Evolutionary conservation across 768 basidiomycete species (phyloP).

Genomic region (Lactarius deliciosus): DNA sequence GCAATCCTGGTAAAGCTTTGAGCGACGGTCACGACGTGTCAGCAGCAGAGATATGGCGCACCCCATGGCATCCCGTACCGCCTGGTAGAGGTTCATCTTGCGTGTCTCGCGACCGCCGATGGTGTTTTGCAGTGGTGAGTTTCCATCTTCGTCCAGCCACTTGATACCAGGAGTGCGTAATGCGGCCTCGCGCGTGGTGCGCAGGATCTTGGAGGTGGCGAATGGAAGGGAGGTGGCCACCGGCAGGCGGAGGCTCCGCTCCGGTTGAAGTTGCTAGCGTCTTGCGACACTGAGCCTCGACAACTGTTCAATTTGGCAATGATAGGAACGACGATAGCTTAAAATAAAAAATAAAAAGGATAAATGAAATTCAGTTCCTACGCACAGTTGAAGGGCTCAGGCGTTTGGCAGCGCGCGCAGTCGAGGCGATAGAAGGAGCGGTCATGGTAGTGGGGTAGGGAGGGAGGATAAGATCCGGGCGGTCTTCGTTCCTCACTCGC

Average conservation of each 20-base stretch:
- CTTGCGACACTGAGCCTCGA: slow-evolving; percentile 16
- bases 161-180: slow-evolving; percentile 68
- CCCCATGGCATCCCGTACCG: slow-evolving; percentile 89
- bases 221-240: slow-evolving; percentile 72
- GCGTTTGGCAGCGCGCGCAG: slow-evolving; percentile 28
- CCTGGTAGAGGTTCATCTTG: slow-evolving; percentile 96
- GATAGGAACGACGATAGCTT: not conserved
- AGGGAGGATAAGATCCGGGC: slow-evolving; percentile 34
- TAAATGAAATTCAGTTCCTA: not conserved
- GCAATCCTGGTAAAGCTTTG: slow-evolving; percentile 56
- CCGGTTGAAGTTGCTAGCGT: slow-evolving; percentile 37
- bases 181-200: slow-evolving; percentile 63
- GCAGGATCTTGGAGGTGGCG: slow-evolving; percentile 66
- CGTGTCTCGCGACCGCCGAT: slow-evolving; percentile 81
- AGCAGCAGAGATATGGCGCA: slow-evolving; percentile 37
- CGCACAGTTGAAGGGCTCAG: slow-evolving; percentile 21
- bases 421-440: slow-evolving; percentile 31
- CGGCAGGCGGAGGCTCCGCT: slow-evolving; percentile 69
- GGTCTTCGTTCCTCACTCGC: not conserved
- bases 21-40: slow-evolving; percentile 7
- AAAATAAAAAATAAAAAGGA: slow-evolving; percentile 3
- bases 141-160: slow-evolving; percentile 66
- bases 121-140: slow-evolving; percentile 44
- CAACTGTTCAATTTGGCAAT: slow-evolving; percentile 7
- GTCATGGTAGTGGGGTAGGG: slow-evolving; percentile 27